A percentile compares a stretch with the other conserved stretches of the same genome.
phyloP scores from a whole-genome alignment of 129 eudicot species.

The Artemisia annua region DNA sequence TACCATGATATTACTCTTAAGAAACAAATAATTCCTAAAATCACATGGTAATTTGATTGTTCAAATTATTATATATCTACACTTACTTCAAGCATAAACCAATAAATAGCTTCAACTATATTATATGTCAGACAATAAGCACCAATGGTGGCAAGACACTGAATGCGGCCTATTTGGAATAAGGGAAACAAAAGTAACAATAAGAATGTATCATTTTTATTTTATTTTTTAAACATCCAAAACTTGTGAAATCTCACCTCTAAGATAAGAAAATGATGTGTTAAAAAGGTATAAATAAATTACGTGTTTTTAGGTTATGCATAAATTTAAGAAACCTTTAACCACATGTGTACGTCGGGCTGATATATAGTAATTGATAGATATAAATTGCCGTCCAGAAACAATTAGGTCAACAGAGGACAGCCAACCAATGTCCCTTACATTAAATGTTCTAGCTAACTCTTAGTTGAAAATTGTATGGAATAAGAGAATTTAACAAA shows the following conservation, averaged over 20 bases:
- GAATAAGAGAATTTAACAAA: neutral
- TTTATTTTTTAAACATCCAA: conserved; percentile 3
- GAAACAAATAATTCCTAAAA: neutral
- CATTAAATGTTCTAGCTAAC: conserved; percentile 33
- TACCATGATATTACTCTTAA: neutral
- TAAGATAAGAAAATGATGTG: neutral
- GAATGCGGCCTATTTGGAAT: conserved; percentile 18
- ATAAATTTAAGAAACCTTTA: conserved; percentile 6
- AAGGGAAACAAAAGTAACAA: neutral
- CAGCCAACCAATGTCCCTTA: conserved; percentile 31
- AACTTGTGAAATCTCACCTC: neutral
- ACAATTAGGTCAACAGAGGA: conserved; percentile 36
- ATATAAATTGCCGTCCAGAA: conserved; percentile 30
- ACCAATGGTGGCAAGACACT: conserved; percentile 28
- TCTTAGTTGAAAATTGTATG: conserved; percentile 17
- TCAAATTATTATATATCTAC: conserved; percentile 2
- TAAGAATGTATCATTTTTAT: neutral
- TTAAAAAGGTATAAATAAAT: neutral
- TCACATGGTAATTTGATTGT: too few relatives aligned
- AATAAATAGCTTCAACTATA: conserved; percentile 1
- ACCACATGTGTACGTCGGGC: conserved; percentile 1
- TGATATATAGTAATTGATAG: conserved; percentile 26
- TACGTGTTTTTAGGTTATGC: neutral
- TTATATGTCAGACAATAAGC: conserved; percentile 17
- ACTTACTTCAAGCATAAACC: neutral